These are phyloP conservation scores for Cynanchum wilfordii DNA, from an alignment of 257 asterid genomes.

Conservation along the genomic window DNA sequence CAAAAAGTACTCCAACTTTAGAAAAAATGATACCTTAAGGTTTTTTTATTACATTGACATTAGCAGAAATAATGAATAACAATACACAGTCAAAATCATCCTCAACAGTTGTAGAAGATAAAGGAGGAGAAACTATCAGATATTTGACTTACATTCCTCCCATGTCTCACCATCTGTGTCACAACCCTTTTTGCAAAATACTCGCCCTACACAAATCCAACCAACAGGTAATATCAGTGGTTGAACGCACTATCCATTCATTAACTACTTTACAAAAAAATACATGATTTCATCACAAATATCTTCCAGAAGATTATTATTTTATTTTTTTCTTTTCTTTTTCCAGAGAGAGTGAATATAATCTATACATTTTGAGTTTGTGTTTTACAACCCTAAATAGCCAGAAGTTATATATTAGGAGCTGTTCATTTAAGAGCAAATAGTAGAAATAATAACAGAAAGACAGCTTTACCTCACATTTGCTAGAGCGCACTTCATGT, in stretches of 20 bases:
- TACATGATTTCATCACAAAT: not conserved
- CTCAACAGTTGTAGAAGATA: not conserved
- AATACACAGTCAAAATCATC: not conserved
- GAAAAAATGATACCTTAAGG: not conserved
- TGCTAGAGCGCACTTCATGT: not conserved
- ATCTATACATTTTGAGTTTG: not conserved
- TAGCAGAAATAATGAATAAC: not conserved
- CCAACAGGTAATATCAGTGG: not conserved
- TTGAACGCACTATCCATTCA: not conserved
- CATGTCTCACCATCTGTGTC: slow-evolving; percentile 80
- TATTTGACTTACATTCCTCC: slow-evolving; percentile 64
- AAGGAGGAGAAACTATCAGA: slow-evolving; percentile 6
- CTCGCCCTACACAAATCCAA: slow-evolving; percentile 65
- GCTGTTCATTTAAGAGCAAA: not conserved
- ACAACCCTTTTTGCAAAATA: slow-evolving; percentile 86
- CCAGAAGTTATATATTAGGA: not conserved
- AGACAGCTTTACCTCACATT: not conserved
- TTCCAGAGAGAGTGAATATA: not conserved
- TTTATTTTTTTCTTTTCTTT: not conserved
- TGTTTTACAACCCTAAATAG: not conserved
- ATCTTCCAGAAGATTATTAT: not conserved
- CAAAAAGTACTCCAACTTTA: not conserved
- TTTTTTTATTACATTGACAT: not conserved
- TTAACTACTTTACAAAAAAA: not conserved
- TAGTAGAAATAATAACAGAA: not conserved